Percentiles rank a stretch among this genome's conserved stretches.
Evolutionary conservation across 78 protist genomes (phyloP).

Genomic region (Dictyostelium brefeldianum): DNA sequence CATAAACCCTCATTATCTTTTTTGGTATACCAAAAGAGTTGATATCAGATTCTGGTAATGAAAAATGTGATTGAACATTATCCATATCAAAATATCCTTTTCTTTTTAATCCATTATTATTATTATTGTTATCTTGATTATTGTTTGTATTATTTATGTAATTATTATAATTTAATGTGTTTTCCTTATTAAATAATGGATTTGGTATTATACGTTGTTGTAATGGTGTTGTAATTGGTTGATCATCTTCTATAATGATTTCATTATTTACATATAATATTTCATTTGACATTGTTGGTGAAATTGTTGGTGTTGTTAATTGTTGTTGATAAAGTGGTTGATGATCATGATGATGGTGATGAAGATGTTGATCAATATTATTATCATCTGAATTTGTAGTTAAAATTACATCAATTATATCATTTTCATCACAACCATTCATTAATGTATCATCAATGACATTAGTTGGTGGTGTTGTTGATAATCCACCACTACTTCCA

Average conservation of each 20-base stretch:
- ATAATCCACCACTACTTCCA: not conserved
- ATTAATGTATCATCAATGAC: not conserved
- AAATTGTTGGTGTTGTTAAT: not conserved
- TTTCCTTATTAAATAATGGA: not conserved
- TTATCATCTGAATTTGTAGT: not conserved
- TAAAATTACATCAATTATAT: constrained; percentile 7
- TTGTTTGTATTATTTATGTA: not conserved
- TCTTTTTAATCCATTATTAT: not conserved
- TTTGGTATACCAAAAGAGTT: constrained; percentile 30
- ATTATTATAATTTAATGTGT: not conserved
- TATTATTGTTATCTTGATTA: not conserved
- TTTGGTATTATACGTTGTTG: not conserved
- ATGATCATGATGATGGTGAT: not conserved
- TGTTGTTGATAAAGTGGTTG: not conserved
- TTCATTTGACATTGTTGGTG: constrained; percentile 16
- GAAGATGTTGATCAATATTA: too few species aligned
- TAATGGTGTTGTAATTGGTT: not conserved
- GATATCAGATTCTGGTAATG: constrained; percentile 7
- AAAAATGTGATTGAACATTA: not conserved
- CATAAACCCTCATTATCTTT: constrained; percentile 31
- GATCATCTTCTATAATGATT: not conserved
- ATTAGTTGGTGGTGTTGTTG: not conserved
- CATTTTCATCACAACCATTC: constrained; percentile 14
- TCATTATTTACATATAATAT: constrained; percentile 9
- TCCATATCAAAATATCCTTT: constrained; percentile 11